Base-by-base conservation (phyloP, 345 rosid genomes). In the Brassica cretica region DNA sequence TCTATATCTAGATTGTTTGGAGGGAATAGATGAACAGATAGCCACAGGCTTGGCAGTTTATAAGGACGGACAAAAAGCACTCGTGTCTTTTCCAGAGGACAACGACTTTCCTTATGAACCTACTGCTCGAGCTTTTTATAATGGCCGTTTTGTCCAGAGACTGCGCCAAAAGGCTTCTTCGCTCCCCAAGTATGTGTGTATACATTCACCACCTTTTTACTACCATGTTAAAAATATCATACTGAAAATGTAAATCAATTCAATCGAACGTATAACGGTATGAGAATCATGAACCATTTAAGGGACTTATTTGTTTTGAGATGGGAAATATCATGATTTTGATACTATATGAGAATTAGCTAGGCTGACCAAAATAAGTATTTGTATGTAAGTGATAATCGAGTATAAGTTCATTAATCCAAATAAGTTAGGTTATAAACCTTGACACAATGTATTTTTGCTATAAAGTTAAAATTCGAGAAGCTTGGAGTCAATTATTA, bases 71-170 rank as follows among this genome's bases (percentile, higher is more conserved):
- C 37, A 62, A 49, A 14, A 53, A 11, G 16, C 72, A 8, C 7
- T 2, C 2, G 0, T 39, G 8, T 2, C 70, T 69, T 82, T 4
- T 66, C 83, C 85, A 0, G 58, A 78, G 3, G 16, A 72, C 9
- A 81, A 78, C 55, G 76, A 75, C 3, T 78, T 73, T 53, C 71
- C 64, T 10, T 64, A 46, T 10, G 72, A 84, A 27, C 80, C 80
- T 1, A 9, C 12, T 4, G 87, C 25, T 65, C 83, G 76, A 70
- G 2, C 27, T 61, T 82, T 82, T 16, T 75, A 76, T 33, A 79
- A 82, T 56, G 82, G 82, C 8, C 82, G 76, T 11, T 82, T 82
- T 12, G 76, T 84, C n/a, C 82, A 71, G 55, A 72, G 70, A 3
- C 15, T 82, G 35, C 75, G 84, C 5, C 49, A 80, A 30, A 84